Base-by-base conservation (phyloP, 331 rosid genomes). In the Ulmus americana region DNA sequence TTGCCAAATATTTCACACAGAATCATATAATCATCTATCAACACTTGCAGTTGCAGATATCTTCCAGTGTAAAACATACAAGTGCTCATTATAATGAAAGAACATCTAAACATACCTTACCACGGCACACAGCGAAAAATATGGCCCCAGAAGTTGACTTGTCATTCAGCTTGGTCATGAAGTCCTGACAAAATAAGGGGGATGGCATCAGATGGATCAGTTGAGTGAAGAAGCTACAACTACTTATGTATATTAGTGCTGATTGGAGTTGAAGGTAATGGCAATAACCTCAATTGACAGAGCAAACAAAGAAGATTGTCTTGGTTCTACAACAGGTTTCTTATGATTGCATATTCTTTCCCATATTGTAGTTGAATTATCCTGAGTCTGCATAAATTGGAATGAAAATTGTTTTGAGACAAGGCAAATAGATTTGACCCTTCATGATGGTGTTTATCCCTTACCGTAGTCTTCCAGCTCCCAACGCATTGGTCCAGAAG, bases 121-220 rank as follows among this genome's bases (percentile, higher is more conserved):
- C 98, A 11, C 96, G 96, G 78, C 98, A 92, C 61, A 92, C 98
- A 49, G 96, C 96, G 52, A 92, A 92, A 77, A 92, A 92, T 40
- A 86, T 80, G 65, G 96, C 98, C 78, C 98, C 98, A 61, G 94
- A 83, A 62, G 77, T 66, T 67, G 98, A 83, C 77, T 79, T 72
- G 70, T 89, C 95, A 77, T 88, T 83, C 83, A 92, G 82, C 79
- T 83, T 92, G 59, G 88, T 67, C 75, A 85, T 80, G 79, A 86
- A 92, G 72, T 92, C 98, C 96, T 92, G 86, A 76, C 76, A 55
- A 49, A 63, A 80, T 6, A 28, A 22, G 18, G 41, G 10, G 49
- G 38, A 41, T 70, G 12, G 45, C 65, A 61, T 45, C 58, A 46
- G 7, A 65, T 28, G n/a, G n/a, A 74, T 55, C 56, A 74, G 46